phyloP scores from a whole-genome alignment of 192 early-diverging fungal species.

The Linnemannia schmuckeri region DNA sequence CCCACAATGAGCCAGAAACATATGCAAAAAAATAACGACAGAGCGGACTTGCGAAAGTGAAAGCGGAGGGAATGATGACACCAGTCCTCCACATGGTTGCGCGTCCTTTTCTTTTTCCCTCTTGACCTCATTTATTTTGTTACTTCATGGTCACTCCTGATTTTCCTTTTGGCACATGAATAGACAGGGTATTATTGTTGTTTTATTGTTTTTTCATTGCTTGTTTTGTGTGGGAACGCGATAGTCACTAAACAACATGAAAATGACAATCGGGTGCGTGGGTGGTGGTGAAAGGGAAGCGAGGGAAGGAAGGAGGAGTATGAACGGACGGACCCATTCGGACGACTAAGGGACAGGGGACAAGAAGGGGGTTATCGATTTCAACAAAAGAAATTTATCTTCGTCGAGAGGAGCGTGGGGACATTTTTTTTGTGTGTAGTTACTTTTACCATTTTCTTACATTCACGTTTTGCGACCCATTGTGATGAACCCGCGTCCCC shows the following conservation, averaged over 20 bases:
- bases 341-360: neutral
- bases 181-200: neutral
- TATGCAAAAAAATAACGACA: neutral
- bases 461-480: neutral
- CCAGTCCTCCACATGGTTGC: conserved; percentile 6
- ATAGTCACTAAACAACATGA: neutral
- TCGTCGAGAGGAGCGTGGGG: neutral
- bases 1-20: conserved; percentile 9
- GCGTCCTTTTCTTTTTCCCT: neutral
- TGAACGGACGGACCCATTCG: neutral
- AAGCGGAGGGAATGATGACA: neutral
- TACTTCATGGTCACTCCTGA: neutral
- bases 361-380: neutral
- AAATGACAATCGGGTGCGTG: neutral
- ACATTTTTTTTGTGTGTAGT: neutral
- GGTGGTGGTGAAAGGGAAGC: neutral
- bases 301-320: neutral
- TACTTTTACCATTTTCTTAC: neutral
- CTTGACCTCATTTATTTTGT: neutral
- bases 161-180: conserved; percentile 25
- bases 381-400: neutral
- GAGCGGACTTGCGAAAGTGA: neutral
- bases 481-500: neutral
- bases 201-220: neutral
- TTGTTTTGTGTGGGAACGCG: neutral